These are phyloP conservation scores for Mytilinidion resinicola DNA, from an alignment of 495 filamentous ascomycete genomes.

Conservation along the genomic window DNA sequence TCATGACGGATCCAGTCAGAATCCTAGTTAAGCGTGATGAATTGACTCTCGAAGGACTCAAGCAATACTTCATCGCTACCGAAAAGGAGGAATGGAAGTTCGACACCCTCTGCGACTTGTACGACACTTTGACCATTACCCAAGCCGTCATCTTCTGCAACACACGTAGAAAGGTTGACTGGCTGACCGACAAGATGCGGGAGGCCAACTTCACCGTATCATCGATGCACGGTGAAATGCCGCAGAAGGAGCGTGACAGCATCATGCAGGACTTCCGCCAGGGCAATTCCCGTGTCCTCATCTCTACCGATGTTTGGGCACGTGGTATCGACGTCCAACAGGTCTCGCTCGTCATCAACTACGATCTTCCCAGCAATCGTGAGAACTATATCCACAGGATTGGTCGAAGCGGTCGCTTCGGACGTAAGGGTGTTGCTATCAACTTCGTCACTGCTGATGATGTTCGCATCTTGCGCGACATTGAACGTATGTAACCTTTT, in stretches of 20 bases:
- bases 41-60: conserved; percentile 93
- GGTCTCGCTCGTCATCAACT: conserved; percentile 99
- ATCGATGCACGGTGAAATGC: conserved; percentile 99
- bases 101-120: conserved; percentile 98
- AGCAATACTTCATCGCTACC: conserved; percentile 99
- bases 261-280: conserved; percentile 99
- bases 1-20: conserved; percentile 98
- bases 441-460: conserved; percentile 99
- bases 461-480: conserved; percentile 94
- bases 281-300: conserved; percentile 93
- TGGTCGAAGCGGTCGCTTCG: conserved; percentile 91
- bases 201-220: conserved; percentile 97
- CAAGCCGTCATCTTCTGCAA: conserved; percentile 99
- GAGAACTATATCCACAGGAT: conserved; percentile 99
- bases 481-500: conserved; percentile 58
- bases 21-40: conserved; percentile 99
- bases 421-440: conserved; percentile 97
- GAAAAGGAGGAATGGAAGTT: conserved; percentile 99
- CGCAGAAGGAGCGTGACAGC: conserved; percentile 90
- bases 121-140: conserved; percentile 98
- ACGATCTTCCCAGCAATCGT: conserved; percentile 95
- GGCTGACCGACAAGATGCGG: conserved; percentile 97
- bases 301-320: conserved; percentile 95
- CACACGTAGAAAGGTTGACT: conserved; percentile 98
- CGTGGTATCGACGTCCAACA: conserved; percentile 99